A percentile compares a stretch with the other conserved stretches of the same genome.
Evolutionary conservation across 2,329 filamentous ascomycete genomes (phyloP).

Genomic region (Colletotrichum siamense): DNA sequence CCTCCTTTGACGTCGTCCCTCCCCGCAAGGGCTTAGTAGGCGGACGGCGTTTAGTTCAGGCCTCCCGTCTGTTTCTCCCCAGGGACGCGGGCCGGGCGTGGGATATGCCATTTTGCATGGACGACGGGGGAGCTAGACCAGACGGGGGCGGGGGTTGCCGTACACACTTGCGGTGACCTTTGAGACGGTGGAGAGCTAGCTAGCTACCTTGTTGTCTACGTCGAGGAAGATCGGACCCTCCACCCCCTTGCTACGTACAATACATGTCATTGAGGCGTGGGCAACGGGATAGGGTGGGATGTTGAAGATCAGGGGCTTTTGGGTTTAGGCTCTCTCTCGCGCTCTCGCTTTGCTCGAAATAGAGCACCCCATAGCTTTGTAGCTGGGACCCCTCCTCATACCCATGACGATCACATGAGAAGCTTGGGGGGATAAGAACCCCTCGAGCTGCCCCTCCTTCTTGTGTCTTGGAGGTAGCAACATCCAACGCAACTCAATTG

Average conservation of each 20-base stretch:
- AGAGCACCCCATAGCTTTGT: neutral
- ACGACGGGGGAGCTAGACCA: neutral
- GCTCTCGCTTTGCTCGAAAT: neutral
- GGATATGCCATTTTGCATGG: neutral
- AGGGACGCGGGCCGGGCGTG: neutral
- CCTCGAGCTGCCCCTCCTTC: neutral
- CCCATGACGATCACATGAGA: slow-evolving; percentile 13
- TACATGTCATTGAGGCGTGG: neutral
- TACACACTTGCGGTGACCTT: neutral
- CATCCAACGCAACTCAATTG: neutral
- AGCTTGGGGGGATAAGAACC: slow-evolving; percentile 4
- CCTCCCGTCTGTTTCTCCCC: neutral
- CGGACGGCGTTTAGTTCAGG: neutral
- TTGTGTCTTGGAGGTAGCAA: accelerated
- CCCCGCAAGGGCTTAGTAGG: neutral
- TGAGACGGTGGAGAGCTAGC: neutral
- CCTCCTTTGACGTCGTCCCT: neutral
- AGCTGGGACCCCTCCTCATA: neutral
- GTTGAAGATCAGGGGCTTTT: neutral
- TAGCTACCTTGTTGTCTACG: neutral
- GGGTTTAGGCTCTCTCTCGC: neutral
- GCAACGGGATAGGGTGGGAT: neutral
- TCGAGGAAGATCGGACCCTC: neutral
- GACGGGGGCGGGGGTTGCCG: neutral
- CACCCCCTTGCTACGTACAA: neutral